Evolutionary conservation across 805 yeast genomes (phyloP).

Genomic region (Vanderwaltozyma polyspora): DNA sequence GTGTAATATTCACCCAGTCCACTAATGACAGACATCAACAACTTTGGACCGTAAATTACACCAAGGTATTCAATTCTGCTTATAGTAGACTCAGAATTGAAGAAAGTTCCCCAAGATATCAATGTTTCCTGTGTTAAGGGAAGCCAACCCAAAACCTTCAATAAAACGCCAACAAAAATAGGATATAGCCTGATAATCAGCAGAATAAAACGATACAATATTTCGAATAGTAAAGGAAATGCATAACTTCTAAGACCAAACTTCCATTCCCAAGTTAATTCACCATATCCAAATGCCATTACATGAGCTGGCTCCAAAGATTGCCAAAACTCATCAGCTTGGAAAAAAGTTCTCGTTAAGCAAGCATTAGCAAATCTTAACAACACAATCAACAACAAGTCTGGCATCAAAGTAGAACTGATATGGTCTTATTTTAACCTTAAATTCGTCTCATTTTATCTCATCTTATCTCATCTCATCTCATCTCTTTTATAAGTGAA

Average conservation of each 20-base stretch:
- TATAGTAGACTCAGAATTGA: not conserved
- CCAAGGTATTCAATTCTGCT: slow-evolving; percentile 26
- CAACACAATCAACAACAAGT: not conserved
- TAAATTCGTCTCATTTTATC: no score
- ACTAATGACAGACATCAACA: slow-evolving; percentile 58
- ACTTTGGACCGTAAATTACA: slow-evolving; percentile 47
- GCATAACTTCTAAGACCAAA: slow-evolving; percentile 62
- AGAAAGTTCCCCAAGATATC: not conserved
- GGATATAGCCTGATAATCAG: not conserved
- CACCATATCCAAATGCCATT: slow-evolving; percentile 67
- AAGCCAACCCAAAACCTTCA: not conserved
- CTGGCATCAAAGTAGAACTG: not conserved
- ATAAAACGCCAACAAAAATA: not conserved
- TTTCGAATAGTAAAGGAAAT: slow-evolving; percentile 62
- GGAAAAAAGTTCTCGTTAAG: slow-evolving; percentile 66
- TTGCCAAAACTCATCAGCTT: slow-evolving; percentile 95
- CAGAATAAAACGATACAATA: slow-evolving; percentile 13
- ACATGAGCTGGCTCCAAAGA: slow-evolving; percentile 83
- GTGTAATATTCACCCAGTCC: slow-evolving; percentile 58
- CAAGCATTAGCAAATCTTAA: slow-evolving; percentile 55
- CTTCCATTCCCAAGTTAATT: slow-evolving; percentile 91
- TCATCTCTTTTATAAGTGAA: no score
- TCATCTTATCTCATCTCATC: no score
- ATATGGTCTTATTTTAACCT: no score
- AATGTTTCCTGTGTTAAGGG: no score